phyloP scores from a whole-genome alignment of 78 protist genomes.

The Guillardia theta region DNA sequence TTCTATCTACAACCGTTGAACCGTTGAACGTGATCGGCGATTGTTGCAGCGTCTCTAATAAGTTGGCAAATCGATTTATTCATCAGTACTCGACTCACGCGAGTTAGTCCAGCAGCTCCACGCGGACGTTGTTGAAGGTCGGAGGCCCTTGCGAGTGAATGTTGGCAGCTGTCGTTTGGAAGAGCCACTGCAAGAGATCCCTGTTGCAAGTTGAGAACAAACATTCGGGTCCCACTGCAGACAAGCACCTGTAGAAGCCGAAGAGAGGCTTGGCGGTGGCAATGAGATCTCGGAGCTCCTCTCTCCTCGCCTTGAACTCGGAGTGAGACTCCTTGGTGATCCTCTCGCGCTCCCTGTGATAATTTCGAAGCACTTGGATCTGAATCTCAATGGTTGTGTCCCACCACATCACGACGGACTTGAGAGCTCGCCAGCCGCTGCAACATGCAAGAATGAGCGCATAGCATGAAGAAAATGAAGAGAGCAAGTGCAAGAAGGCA shows the following conservation, averaged over 20 bases:
- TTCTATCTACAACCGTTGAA: no score
- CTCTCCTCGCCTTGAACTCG: constrained; percentile 34
- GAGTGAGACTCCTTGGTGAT: constrained; percentile 38
- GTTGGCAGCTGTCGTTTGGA: not conserved
- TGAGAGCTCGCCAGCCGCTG: constrained; percentile 11
- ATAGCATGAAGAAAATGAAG: not conserved
- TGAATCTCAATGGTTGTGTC: constrained; percentile 28
- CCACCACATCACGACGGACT: constrained; percentile 28
- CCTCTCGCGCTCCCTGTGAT: constrained; percentile 36
- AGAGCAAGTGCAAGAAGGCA: not conserved
- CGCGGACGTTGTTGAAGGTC: constrained; percentile 17
- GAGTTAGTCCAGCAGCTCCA: not conserved
- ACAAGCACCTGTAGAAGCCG: not conserved
- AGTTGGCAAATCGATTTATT: no score
- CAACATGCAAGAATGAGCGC: not conserved
- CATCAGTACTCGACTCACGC: no score
- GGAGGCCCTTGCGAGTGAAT: not conserved
- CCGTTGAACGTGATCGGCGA: no score
- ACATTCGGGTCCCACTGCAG: not conserved
- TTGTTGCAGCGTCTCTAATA: no score
- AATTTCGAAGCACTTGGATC: constrained; percentile 25
- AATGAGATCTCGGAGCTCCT: constrained; percentile 1
- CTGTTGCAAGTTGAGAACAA: not conserved
- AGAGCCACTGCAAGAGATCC: constrained; percentile 30
- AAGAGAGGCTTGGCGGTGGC: not conserved